These are phyloP conservation scores for Wickerhamomyces tratensis DNA, from an alignment of 805 yeast genomes.

Conservation along the genomic window DNA sequence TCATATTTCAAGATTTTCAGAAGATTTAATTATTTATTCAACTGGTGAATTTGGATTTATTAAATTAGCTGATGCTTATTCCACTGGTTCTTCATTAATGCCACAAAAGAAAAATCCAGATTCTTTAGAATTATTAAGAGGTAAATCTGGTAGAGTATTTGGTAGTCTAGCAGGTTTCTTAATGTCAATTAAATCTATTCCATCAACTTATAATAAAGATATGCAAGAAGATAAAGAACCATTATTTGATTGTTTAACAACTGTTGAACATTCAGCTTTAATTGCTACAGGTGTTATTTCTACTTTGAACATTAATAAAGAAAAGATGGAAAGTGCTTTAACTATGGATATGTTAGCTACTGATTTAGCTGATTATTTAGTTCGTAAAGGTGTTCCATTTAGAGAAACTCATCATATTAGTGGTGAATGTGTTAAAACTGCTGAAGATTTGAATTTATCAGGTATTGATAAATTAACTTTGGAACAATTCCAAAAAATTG, in stretches of 20 bases:
- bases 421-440: conserved; percentile 90
- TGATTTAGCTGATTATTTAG: conserved; percentile 95
- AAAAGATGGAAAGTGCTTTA: conserved; percentile 75
- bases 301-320: conserved; percentile 64
- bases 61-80: conserved; percentile 91
- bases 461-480: conserved; percentile 83
- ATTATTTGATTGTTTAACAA: conserved; percentile 79
- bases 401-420: conserved; percentile 99
- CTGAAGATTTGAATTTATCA: conserved; percentile 66
- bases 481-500: conserved; percentile 74
- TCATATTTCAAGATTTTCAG: conserved; percentile 89
- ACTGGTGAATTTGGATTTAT: conserved; percentile 96
- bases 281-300: conserved; percentile 97
- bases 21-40: conserved; percentile 91
- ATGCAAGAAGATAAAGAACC: conserved; percentile 99
- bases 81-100: conserved; percentile 97
- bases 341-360: conserved; percentile 99
- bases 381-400: conserved; percentile 96
- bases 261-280: conserved; percentile 88
- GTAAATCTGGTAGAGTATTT: conserved; percentile 94
- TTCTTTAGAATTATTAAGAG: conserved; percentile 88
- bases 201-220: conserved; percentile 96
- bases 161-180: conserved; percentile 93
- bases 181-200: conserved; percentile 95
- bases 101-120: conserved; percentile 99